Conservation (phyloP, 192 early-diverging fungal species). For the Coemansia sp. region DNA sequence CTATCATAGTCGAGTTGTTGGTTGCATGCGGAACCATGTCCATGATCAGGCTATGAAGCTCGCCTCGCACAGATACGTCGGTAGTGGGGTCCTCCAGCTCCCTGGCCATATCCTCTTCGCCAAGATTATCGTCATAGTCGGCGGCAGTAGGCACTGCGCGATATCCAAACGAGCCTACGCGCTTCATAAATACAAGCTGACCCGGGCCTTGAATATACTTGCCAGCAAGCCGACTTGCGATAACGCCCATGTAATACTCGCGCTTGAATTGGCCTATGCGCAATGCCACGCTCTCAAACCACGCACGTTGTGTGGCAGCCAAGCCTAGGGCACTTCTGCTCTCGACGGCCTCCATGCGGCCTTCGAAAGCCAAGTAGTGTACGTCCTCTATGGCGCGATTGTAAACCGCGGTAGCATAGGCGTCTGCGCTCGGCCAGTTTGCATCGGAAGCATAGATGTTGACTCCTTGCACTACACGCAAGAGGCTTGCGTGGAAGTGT, state of each 20-base stretch:
- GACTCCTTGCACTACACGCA: conserved; percentile 23
- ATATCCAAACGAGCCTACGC: conserved; percentile 17
- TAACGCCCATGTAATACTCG: conserved; percentile 22
- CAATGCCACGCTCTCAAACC: conserved; percentile 10
- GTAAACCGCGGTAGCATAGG: conserved; percentile 40
- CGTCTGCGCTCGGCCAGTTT: conserved; percentile 37
- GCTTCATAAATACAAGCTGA: conserved; percentile 21
- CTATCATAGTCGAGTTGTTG: conserved; percentile 31
- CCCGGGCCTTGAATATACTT: conserved; percentile 30
- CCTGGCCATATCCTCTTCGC: conserved; percentile 27
- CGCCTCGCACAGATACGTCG: conserved; percentile 36
- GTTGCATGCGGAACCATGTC: conserved; percentile 27
- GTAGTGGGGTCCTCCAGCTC: conserved; percentile 18
- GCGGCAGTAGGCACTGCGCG: conserved; percentile 32
- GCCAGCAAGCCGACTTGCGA: conserved; percentile 25
- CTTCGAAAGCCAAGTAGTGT: conserved; percentile 35
- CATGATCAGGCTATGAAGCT: conserved; percentile 34
- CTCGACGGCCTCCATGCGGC: conserved; percentile 1
- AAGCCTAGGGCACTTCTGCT: background rate
- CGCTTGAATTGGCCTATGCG: conserved; percentile 26
- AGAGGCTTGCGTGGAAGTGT: conserved; percentile 41
- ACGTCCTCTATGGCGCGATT: conserved; percentile 43
- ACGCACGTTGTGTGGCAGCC: background rate
- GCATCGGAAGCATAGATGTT: conserved; percentile 26
- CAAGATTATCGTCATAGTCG: conserved; percentile 21